Evolutionary conservation across 2,329 filamentous ascomycete genomes (phyloP), one percentile per base, ranked within the genome.

Genomic region (Cladosporium halotolerans): DNA sequence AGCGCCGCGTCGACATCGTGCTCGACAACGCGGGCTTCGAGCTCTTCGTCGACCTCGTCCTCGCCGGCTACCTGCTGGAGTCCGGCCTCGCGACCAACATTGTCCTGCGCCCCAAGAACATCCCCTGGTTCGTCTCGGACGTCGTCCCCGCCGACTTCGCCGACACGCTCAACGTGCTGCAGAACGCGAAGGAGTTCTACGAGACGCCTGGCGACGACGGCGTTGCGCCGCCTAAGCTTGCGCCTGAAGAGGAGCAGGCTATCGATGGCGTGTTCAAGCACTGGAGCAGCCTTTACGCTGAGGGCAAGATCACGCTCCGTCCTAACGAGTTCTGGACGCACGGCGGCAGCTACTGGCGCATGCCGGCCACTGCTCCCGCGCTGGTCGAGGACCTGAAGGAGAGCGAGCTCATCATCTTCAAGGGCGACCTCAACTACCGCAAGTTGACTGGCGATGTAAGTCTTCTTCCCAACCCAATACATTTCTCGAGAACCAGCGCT

Each of bases 81-180:
- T 79, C 89, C 0, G 88, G 86, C 0, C 81, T 99, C 5, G 93
- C 93, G 0, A 96, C 91, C 0, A 83, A 83, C 19, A 79, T 99
- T 11, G 84, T 97, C 16, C 79, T 99, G 9, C 91, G 96, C 65
- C 91, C 93, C 48, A 99, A 99, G 74, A 85, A 84, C 18, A 91
- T 99, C 55, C 93, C 93, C 1, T 99, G 93, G 93, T 99, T 97
- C 67, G 93, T 99, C 45, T 96, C 90, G 1, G 93, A 99, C 64
- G 93, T 97, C 3, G 72, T 96, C 9, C 91, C 92, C 0, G 79
- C 76, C 39, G 93, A 99, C 72, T 96, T 97, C 63, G 79, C 77
- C 1, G 83, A 85, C n/a, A 79, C 97, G 2, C 81, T 99, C 48
- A 83, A 81, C 58, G 88, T 86, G 4, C 79, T 99, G n/a, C 81